Evolutionary conservation across 2,329 filamentous ascomycete genomes (phyloP), one percentile per base, ranked within the genome.

Genomic region (Colletotrichum destructivum): DNA sequence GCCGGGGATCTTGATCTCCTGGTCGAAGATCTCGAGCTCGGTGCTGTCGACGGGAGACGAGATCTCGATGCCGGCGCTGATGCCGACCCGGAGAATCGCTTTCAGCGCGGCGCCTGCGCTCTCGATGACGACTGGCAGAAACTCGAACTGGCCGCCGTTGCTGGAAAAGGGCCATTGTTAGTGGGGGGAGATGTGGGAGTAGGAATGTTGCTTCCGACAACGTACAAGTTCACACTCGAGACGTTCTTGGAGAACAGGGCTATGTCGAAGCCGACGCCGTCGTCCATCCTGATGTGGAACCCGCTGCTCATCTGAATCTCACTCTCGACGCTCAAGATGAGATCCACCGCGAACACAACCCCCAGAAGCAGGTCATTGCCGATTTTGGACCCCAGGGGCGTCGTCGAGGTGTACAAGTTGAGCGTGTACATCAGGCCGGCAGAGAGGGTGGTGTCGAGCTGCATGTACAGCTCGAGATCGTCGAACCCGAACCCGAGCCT

Each of bases 231-330:
- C 9, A 90, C 79, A 1, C 80, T 79, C 0, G 87, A 85, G 0
- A 90, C 80, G 9, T 87, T 81, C 2, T 84, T 78, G 31, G 82
- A 81, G 59, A 90, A 90, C 35, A 90, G 75, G 0, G 83, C 79
- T 18, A 91, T 81, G 1, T 86, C 80, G 26, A 90, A 79, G 0
- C 78, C 77, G 1, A 88, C 75, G 0, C 84, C 84, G 54, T 90
- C 85, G 4, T 90, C 84, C 0, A 90, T 77, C 62, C 84, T 83
- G 64, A 90, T 81, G 73, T 90, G 88, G 44, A 91, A 85, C 0
- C 89, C 89, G 21, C 81, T 86, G 60, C 81, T 85, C 15, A 91
- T 85, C 38, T 86, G 83, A 26, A 90, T 80, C 52, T 84, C 79
- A 0, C 81, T 81, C 2, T 88, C 81, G 0, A 83, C 83, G 16